These are phyloP conservation scores for Vitellaria paradoxa DNA, from an alignment of 179 eudicot species.

Conservation along the genomic window DNA sequence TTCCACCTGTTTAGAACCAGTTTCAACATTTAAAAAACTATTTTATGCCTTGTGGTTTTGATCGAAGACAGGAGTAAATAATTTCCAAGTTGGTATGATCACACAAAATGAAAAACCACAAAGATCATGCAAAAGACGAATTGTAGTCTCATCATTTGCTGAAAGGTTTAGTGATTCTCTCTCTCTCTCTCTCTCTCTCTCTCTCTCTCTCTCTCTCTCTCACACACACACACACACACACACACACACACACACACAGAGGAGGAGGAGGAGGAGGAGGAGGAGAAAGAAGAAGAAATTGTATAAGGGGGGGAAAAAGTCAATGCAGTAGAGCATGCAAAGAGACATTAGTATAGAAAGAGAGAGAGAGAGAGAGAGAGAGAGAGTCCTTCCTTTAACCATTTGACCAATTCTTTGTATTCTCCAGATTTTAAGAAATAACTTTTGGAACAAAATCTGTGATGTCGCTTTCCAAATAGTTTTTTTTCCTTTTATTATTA, in stretches of 20 bases:
- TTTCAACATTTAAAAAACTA: no score
- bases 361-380: background rate
- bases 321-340: no score
- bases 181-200: no score
- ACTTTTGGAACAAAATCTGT: background rate
- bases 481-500: background rate
- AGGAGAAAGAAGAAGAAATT: background rate
- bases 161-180: background rate
- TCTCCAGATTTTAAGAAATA: background rate
- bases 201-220: no score
- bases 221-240: no score
- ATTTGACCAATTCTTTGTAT: background rate
- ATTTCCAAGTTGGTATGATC: background rate
- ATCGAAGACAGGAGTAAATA: background rate
- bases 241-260: no score
- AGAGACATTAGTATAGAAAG: no score
- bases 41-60: no score
- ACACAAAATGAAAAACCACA: background rate
- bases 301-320: background rate
- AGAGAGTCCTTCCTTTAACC: background rate
- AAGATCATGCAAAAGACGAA: background rate
- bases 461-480: background rate
- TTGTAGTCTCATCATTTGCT: background rate
- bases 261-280: no score
- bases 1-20: no score